Percentiles rank a stretch among this genome's conserved stretches.
Evolutionary conservation across 2,329 filamentous ascomycete species (phyloP).

Genomic region (Ophiostoma sp.): DNA sequence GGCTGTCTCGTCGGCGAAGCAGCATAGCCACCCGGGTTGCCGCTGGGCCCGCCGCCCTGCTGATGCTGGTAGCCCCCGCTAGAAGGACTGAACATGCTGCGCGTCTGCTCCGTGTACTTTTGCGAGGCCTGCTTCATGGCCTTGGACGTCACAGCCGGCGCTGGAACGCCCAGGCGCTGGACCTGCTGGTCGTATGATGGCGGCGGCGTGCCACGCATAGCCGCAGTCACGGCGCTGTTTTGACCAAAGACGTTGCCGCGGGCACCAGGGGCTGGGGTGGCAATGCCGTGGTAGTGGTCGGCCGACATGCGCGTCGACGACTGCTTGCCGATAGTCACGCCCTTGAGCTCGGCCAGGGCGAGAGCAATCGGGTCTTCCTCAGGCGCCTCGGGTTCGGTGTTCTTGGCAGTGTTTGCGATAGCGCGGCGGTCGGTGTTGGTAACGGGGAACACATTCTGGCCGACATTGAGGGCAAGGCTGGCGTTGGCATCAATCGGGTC

Average conservation of each 20-base stretch:
- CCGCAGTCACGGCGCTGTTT: slow-evolving; percentile 46
- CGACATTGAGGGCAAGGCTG: slow-evolving; percentile 87
- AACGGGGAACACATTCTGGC: slow-evolving; percentile 93
- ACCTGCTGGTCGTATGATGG: slow-evolving; percentile 78
- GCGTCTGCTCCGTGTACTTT: slow-evolving; percentile 77
- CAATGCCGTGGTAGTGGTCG: slow-evolving; percentile 88
- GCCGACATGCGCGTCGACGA: slow-evolving; percentile 82
- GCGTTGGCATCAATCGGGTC: slow-evolving; percentile 88
- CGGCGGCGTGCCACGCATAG: slow-evolving; percentile 70
- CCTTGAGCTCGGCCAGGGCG: slow-evolving; percentile 88
- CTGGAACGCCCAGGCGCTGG: slow-evolving; percentile 77
- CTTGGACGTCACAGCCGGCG: slow-evolving; percentile 84
- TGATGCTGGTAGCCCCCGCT: slow-evolving; percentile 22
- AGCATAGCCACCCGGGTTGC: slow-evolving; percentile 20
- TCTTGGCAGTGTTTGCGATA: slow-evolving; percentile 54
- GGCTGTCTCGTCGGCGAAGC: slow-evolving; percentile 49
- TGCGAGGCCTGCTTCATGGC: slow-evolving; percentile 95
- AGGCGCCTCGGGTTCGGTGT: slow-evolving; percentile 37
- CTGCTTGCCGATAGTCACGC: slow-evolving; percentile 69
- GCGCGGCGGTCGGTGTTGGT: slow-evolving; percentile 57
- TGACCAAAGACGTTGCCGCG: slow-evolving; percentile 34
- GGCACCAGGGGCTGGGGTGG: slow-evolving; percentile 65
- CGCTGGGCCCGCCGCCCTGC: not conserved
- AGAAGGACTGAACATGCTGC: slow-evolving; percentile 62
- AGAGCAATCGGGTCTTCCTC: slow-evolving; percentile 87